Evolutionary conservation across 2,329 filamentous ascomycete genomes (phyloP), one percentile per base, ranked within the genome.

Genomic region (Helicocarpus griseus): DNA sequence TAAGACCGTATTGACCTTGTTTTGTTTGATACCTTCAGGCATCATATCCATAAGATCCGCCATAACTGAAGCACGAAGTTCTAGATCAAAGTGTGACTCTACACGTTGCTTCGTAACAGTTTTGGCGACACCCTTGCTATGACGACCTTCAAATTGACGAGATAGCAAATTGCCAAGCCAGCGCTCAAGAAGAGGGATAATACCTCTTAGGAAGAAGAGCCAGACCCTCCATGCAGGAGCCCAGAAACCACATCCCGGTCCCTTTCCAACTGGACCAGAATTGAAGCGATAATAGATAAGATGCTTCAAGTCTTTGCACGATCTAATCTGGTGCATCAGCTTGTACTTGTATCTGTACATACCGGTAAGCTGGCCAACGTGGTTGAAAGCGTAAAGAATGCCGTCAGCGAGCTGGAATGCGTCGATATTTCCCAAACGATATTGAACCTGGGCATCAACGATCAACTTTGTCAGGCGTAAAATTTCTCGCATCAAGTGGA

Each of bases 331-430:
- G 68, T 98, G 93, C 93, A 98, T 98, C 52, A 98, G 78, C 77
- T 98, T 98, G 77, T 98, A 98, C 77, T 98, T 98, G 80, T 98
- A 98, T 55, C 93, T 86, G 73, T 98, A 98, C 93, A 98, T 98
- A 67, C 93, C 93, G 14, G 93, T 98, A 55, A 98, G 77, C 70
- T 98, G 94, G 56, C 93, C 93, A 52, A 98, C 93, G 61, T 98
- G 93, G 72, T 98, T 98, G 75, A 98, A 98, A 17, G 93, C 94
- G 62, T 98, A 98, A n/a, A 97, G 77, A 52, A 98, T 98, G 69
- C 93, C 93, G 69, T 98, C 93, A 3, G 93, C 93, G 58, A 98
- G 83, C 69, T 98, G 93, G 76, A 98, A 98, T 35, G 94, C 93
- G 69, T 98, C 93, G 57, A 98, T 97, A 63, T 98, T 98, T 53